Base-by-base conservation (phyloP, 2,329 filamentous ascomycete species). In the Teratosphaeriaceae sp. region DNA sequence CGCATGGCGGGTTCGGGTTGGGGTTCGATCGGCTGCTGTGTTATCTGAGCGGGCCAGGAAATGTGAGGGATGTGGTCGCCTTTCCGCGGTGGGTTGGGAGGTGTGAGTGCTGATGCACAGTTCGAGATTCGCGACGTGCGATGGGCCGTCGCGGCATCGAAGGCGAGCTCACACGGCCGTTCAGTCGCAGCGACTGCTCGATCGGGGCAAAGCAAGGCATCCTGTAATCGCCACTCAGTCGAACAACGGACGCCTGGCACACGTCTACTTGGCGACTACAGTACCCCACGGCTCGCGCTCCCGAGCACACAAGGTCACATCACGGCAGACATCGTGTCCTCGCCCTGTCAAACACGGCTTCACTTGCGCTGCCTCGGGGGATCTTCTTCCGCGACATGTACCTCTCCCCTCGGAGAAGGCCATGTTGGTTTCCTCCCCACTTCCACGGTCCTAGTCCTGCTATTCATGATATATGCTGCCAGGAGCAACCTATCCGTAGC, bases 1-100 rank as follows among this genome's bases (percentile, higher is more conserved):
- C 88, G 26, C 89, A 95, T 57, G 89, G 89, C 31, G 89, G 89
- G 1, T 96, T 94, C 61, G 89, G 89, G 2, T 65, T 96, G 44
- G 89, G 89, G 7, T 94, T 94, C 60, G 89, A 96, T 70, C 79
- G 89, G 43, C 74, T 95, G 50, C 66, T 95, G 54, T 82, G 84
- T 59, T 95, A 94, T 67, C 72, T 96, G 43, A 79, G 84, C 23
- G 88, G 88, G 8, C 80, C 90, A 29, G 76, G 79, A 51, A 94
- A 86, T 55, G 79, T 96, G 57, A 79, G 88, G 60, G 89, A 96
- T 64, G 78, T 88, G 19, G 85, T 94, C 43, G 78, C 85, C 21
- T 96, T 95, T 60, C 89, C 89, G 37, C 78, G 89, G 55, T 89
- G 75, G 75, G 52, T 71, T 65, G 65, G 76, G 60, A 55, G 77